Percentiles rank a stretch among this genome's conserved stretches.
Conservation (phyloP, 305 asterid species). For the Fraxinus xanthoxyloides region DNA sequence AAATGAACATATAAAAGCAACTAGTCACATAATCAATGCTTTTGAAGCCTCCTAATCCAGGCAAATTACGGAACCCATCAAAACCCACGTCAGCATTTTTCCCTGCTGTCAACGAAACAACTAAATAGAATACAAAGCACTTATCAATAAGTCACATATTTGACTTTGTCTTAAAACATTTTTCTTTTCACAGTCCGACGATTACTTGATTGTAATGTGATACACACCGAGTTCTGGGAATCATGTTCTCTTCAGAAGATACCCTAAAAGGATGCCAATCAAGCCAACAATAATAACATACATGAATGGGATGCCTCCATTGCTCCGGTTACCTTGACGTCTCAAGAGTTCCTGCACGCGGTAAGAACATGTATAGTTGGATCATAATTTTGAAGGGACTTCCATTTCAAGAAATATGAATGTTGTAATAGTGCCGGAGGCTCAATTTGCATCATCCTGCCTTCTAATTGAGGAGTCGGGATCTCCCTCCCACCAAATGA, state of each 20-base stretch:
- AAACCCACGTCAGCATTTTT: not conserved
- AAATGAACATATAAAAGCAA: not conserved
- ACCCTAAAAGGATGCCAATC: constrained; percentile 61
- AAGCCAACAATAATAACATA: constrained; percentile 56
- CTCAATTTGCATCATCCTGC: not conserved
- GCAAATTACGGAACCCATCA: not conserved
- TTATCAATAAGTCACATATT: not conserved
- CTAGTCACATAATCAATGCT: not conserved
- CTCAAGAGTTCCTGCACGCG: constrained; percentile 50
- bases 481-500: not conserved
- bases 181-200: not conserved
- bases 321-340: constrained; percentile 42
- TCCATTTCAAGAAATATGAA: not conserved
- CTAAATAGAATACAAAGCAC: not conserved
- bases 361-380: not conserved
- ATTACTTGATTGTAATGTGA: not conserved
- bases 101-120: not conserved
- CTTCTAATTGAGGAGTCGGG: not conserved
- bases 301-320: constrained; percentile 54
- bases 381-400: not conserved
- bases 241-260: constrained; percentile 54
- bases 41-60: constrained; percentile 12
- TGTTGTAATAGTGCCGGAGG: constrained; percentile 8
- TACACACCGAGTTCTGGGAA: not conserved
- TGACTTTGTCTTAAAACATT: not conserved